A percentile compares a stretch with the other conserved stretches of the same genome.
phyloP scores from a whole-genome alignment of 345 rosid genomes.

The Firmiana major region DNA sequence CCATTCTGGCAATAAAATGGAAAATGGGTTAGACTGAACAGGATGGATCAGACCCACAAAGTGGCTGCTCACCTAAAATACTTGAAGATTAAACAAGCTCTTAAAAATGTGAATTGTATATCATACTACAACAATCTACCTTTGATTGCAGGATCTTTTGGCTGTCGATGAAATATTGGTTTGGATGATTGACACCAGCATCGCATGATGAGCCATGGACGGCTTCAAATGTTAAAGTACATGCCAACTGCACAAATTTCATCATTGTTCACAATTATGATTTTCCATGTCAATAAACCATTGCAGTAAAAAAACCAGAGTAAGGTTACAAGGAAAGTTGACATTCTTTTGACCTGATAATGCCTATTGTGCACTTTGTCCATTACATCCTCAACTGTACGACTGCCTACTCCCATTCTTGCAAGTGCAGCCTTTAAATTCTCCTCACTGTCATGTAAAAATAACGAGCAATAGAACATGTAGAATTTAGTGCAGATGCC shows the following conservation, averaged over 20 bases:
- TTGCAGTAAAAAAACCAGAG: neutral
- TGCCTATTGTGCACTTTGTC: conserved; percentile 80
- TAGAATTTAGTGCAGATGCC: neutral
- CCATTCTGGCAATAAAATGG: conserved; percentile 24
- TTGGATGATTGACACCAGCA: conserved; percentile 91
- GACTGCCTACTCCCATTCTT: conserved; percentile 71
- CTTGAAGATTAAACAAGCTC: neutral
- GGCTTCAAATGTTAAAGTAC: conserved; percentile 87
- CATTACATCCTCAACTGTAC: conserved; percentile 62
- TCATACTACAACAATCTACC: conserved; percentile 27
- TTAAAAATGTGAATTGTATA: neutral
- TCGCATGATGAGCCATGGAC: conserved; percentile 64
- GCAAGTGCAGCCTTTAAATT: conserved; percentile 79
- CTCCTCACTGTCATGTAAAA: conserved; percentile 55
- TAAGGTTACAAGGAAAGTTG: conserved; percentile 6
- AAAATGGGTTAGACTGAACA: conserved; percentile 7
- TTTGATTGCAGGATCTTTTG: conserved; percentile 62
- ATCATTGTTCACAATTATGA: conserved; percentile 1
- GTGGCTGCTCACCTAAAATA: neutral
- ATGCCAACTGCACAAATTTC: conserved; percentile 62
- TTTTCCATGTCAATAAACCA: neutral
- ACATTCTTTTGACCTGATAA: conserved; percentile 50
- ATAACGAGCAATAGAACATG: neutral
- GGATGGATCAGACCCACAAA: neutral
- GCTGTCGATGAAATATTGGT: conserved; percentile 81